phyloP scores from a whole-genome alignment of 495 filamentous ascomycete species.

The Lasiosphaeria ovina region DNA sequence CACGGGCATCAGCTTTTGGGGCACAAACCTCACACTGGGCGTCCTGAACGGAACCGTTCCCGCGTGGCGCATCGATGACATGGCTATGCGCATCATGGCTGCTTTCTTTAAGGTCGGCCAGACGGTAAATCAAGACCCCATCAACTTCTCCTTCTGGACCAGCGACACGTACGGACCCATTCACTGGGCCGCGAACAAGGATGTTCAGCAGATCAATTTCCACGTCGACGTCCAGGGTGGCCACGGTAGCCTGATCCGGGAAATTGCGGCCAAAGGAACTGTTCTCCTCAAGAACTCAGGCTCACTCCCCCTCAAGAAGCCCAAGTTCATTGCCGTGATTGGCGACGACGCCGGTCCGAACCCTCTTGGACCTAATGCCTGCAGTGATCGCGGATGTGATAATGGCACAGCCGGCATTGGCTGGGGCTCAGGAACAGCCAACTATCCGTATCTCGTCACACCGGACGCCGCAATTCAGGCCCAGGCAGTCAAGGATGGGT shows the following conservation, averaged over 20 bases:
- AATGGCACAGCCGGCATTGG: constrained; percentile 88
- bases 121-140: constrained; percentile 57
- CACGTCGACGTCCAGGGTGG: constrained; percentile 81
- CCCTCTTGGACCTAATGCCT: constrained; percentile 79
- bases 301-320: constrained; percentile 72
- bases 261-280: constrained; percentile 71
- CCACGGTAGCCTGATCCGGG: constrained; percentile 69
- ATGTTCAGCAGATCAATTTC: constrained; percentile 70
- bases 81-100: constrained; percentile 89
- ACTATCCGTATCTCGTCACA: constrained; percentile 89
- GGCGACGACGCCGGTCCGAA: constrained; percentile 81
- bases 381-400: constrained; percentile 77
- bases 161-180: constrained; percentile 67
- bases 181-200: constrained; percentile 59
- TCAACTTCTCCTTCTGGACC: constrained; percentile 91
- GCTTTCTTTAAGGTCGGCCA: constrained; percentile 88
- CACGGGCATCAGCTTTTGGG: constrained; percentile 75
- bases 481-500: constrained; percentile 59
- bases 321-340: constrained; percentile 75
- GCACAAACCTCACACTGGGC: constrained; percentile 76
- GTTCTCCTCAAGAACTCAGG: constrained; percentile 87
- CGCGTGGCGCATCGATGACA: constrained; percentile 88
- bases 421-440: constrained; percentile 87
- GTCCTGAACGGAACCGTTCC: constrained; percentile 90
- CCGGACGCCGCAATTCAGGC: constrained; percentile 82